These are phyloP conservation scores for Lactifluus subvellereus DNA, from an alignment of 768 basidiomycete genomes.

Conservation along the genomic window DNA sequence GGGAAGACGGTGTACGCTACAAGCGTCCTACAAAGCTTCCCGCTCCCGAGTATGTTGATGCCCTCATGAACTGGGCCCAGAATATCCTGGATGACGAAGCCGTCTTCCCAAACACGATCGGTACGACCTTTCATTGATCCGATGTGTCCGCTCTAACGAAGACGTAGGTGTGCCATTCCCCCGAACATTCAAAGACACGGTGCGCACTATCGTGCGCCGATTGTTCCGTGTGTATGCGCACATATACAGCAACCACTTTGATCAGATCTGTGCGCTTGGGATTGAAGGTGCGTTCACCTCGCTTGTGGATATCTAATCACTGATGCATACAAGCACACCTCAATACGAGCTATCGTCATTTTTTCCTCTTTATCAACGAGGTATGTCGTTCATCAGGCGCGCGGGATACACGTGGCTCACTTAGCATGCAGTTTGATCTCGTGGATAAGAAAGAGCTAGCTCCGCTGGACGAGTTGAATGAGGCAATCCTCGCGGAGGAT, in stretches of 20 bases:
- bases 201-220: slow-evolving; percentile 86
- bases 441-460: slow-evolving; percentile 97
- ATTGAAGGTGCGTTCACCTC: slow-evolving; percentile 72
- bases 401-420: slow-evolving; percentile 6
- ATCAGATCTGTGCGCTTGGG: slow-evolving; percentile 95
- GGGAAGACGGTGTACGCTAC: slow-evolving; percentile 87
- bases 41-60: slow-evolving; percentile 94
- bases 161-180: slow-evolving; percentile 14
- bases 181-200: slow-evolving; percentile 50
- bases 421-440: slow-evolving; percentile 64
- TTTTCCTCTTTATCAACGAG: slow-evolving; percentile 95
- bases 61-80: slow-evolving; percentile 99
- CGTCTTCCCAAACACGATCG: slow-evolving; percentile 93
- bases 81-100: slow-evolving; percentile 85
- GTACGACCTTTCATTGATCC: slow-evolving; percentile 30
- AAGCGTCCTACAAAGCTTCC: slow-evolving; percentile 90
- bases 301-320: neutral
- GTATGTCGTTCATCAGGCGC: slow-evolving; percentile 38
- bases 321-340: slow-evolving; percentile 65
- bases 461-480: slow-evolving; percentile 91
- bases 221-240: slow-evolving; percentile 98
- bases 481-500: slow-evolving; percentile 70
- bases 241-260: slow-evolving; percentile 98
- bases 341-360: slow-evolving; percentile 97
- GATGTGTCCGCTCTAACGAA: neutral